These are phyloP conservation scores for Tolypocladium ophioglossoides DNA, from an alignment of 2,329 filamentous ascomycete species.

Conservation along the genomic window DNA sequence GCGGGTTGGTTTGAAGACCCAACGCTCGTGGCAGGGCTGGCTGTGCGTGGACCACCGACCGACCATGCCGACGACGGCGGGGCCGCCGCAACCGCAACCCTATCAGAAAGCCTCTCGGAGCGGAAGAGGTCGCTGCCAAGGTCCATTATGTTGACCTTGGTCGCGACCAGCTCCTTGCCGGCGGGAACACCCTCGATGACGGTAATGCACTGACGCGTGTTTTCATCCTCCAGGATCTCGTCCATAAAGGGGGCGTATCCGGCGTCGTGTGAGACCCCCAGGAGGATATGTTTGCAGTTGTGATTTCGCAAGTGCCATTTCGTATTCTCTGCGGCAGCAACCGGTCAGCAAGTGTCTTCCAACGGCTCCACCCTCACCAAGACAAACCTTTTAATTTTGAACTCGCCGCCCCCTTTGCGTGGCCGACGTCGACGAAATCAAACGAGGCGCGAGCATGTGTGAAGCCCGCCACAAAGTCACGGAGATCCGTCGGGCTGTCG, in stretches of 20 bases:
- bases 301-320: constrained; percentile 48
- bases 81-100: constrained; percentile 1
- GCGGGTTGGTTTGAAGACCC: constrained; percentile 4
- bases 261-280: constrained; percentile 52
- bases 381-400: constrained; percentile 48
- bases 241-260: constrained; percentile 50
- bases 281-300: constrained; percentile 50
- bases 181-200: constrained; percentile 44
- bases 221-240: constrained; percentile 37
- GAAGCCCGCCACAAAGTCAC: constrained; percentile 49
- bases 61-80: not conserved
- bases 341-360: not conserved
- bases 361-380: not conserved
- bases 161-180: constrained; percentile 36
- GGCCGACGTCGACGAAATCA: constrained; percentile 54
- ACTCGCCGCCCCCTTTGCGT: constrained; percentile 46
- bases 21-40: constrained; percentile 7
- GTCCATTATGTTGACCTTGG: constrained; percentile 34
- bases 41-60: not conserved
- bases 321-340: constrained; percentile 29
- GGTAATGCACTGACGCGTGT: constrained; percentile 32
- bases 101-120: constrained; percentile 37
- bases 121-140: constrained; percentile 41
- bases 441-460: constrained; percentile 47
- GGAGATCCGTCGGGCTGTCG: constrained; percentile 32